A percentile compares a stretch with the other conserved stretches of the same genome.
These are phyloP conservation scores for Trichoderma sp. DNA, from an alignment of 2,329 filamentous ascomycete species.

Conservation along the genomic window DNA sequence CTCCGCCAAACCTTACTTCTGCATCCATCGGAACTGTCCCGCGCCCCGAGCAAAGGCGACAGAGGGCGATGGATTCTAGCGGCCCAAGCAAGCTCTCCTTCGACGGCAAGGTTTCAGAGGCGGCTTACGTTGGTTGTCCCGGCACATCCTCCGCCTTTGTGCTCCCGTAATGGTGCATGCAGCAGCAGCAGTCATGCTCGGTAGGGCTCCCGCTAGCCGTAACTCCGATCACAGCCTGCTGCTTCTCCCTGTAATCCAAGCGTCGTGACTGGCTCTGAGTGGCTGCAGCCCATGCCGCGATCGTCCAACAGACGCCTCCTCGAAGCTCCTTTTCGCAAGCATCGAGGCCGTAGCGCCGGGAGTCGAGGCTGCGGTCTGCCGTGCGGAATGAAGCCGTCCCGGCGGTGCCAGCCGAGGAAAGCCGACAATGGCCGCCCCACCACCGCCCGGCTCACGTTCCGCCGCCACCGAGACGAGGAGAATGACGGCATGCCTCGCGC, in stretches of 20 bases:
- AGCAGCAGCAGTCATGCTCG: too few species aligned
- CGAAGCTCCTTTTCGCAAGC: constrained; percentile 12
- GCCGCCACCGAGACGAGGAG: constrained; percentile 6
- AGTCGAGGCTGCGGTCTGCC: constrained; percentile 12
- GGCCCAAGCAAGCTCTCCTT: constrained; percentile 28
- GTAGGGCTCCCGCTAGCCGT: too few species aligned
- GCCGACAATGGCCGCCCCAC: constrained; percentile 45
- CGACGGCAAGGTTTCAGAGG: constrained; percentile 21
- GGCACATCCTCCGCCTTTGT: constrained; percentile 5
- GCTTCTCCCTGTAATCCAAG: background rate
- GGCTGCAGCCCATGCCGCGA: constrained; percentile 13
- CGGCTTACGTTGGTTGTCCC: constrained; percentile 16
- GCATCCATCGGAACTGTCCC: constrained; percentile 31
- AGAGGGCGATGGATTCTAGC: constrained; percentile 30
- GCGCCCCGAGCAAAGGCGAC: constrained; percentile 25
- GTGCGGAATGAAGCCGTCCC: constrained; percentile 34
- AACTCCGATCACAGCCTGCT: constrained; percentile 10
- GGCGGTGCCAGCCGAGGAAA: constrained; percentile 45
- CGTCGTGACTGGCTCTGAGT: constrained; percentile 6
- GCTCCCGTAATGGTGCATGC: background rate
- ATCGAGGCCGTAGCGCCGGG: constrained; percentile 26
- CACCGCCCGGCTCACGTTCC: constrained; percentile 24
- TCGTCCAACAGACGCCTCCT: constrained; percentile 31
- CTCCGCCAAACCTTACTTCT: constrained; percentile 1
- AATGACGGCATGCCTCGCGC: constrained; percentile 18